Evolutionary conservation across 352 stramenopile species (phyloP), one percentile per base, ranked within the genome.

Genomic region (Phytophthora sansomeana): DNA sequence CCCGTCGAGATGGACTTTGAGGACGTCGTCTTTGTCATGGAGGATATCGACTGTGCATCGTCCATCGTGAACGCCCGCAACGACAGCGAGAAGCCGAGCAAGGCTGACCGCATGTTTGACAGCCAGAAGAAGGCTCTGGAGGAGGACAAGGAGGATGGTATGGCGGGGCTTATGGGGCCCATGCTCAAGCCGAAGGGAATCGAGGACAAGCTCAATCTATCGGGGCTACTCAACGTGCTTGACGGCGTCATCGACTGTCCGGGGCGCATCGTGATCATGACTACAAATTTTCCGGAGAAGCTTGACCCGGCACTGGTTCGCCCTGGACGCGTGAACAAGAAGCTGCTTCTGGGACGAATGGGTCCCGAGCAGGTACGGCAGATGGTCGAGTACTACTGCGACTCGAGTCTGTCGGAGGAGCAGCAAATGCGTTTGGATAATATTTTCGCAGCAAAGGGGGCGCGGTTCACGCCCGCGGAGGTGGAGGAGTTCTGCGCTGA

Each of bases 231-330:
- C 0, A 97, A 98, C 49, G 90, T 96, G 2, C 70, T 98, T 5
- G 94, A 98, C 66, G 94, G 92, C 4, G 85, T 98, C 6, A 91
- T 97, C 19, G 91, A 98, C 62, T 92, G 77, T 17, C 87, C 89
- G 17, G 91, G 86, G 0, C 84, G 91, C 43, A 98, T 98, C 57
- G 77, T 98, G 1, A 92, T 98, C 71, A 97, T 98, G 85, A 97
- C 94, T 9, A 96, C 89, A 14, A 98, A 98, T 72, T 89, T 97
- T 65, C 94, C 91, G 10, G 94, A 98, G 72, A 93, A 91, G 54
- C 81, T 98, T n/a, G 93, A 98, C 67, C 78, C 88, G 7, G 93
- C 93, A 26, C 81, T 98, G 5, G 89, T 98, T 6, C 86, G 93
- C 5, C 93, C 93, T 1, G 93, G 92, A 1, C 86, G 92, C 36